Percentiles rank a stretch among this genome's conserved stretches.
Conservation (phyloP, 2,329 filamentous ascomycete species). For the Phymatotrichopsis omnivora region DNA sequence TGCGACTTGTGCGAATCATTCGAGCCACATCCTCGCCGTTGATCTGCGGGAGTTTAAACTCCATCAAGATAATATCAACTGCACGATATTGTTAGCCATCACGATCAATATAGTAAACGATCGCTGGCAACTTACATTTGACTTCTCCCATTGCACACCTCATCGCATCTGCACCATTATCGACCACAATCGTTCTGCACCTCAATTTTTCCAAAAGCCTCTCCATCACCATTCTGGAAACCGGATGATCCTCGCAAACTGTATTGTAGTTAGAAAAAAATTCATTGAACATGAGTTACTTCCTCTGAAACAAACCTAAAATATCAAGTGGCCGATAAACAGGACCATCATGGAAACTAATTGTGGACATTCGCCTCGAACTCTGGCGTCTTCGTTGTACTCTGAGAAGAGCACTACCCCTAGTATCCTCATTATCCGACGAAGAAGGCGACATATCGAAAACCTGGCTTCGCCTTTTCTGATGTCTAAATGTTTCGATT, state of each 20-base stretch:
- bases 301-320: constrained; percentile 38
- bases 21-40: constrained; percentile 91
- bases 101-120: neutral
- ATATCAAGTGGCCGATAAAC: constrained; percentile 86
- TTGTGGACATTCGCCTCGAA: constrained; percentile 85
- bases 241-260: constrained; percentile 95
- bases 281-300: neutral
- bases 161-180: constrained; percentile 83
- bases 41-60: constrained; percentile 89
- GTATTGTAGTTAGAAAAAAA: constrained; percentile 12
- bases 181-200: constrained; percentile 84
- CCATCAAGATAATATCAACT: constrained; percentile 93
- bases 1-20: constrained; percentile 96
- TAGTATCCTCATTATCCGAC: constrained; percentile 91
- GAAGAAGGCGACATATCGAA: constrained; percentile 96
- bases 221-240: constrained; percentile 98
- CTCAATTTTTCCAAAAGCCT: constrained; percentile 89
- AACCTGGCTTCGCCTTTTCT: constrained; percentile 85
- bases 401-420: constrained; percentile 78
- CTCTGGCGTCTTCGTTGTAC: constrained; percentile 92
- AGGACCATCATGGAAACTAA: constrained; percentile 71
- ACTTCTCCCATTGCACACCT: constrained; percentile 93
- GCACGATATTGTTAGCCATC: constrained; percentile 17
- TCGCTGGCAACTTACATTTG: constrained; percentile 46
- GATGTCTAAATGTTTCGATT: constrained; percentile 55